Base-by-base conservation (phyloP, 495 filamentous ascomycete genomes). In the Podospora fimiseda region DNA sequence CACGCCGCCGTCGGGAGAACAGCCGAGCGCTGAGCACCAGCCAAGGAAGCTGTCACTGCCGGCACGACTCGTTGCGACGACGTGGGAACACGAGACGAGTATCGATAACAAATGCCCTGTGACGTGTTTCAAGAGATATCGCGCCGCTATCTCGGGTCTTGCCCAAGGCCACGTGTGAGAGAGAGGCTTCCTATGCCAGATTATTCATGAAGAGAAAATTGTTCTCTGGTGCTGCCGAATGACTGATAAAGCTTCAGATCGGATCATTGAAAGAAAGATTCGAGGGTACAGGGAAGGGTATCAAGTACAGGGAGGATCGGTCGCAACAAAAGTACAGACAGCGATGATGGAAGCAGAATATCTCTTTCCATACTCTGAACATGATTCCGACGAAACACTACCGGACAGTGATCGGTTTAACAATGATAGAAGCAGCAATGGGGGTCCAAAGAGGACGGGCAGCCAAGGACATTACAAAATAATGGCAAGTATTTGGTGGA, bases 61-160 rank as follows among this genome's bases (percentile, higher is more conserved):
- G 42, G 42, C 42, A 44, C 42, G 42, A 5, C 42, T 44, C 42
- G 42, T 44, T 19, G 18, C 42, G 42, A 19, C 42, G 18, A 44
- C 42, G 42, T 44, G 42, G 42, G 42, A 44, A 44, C 18, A 44
- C 42, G 42, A 44, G 42, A 44, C 42, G 42, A 44, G 42, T 44
- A 19, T 44, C 42, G 42, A 44, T 44, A 44, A 44, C 18, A 44
- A 44, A 44, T 44, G 42, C 42, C 42, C 42, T 19, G 42, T 44
- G 13, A 44, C 42, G 42, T 44, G 42, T 44, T 44, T 44, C 42
- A 44, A 44, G 42, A n/a, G 42, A n/a, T 44, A 44, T 44, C 42
- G 42, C 18, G 42, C 42, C 42, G 42, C 42, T 44, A 44, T 44
- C 42, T 44, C 20, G 42, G 42, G 42, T 44, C 42, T 44, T 44